phyloP scores from a whole-genome alignment of 148 eudicot genomes.

The Chenopodium suecicum region DNA sequence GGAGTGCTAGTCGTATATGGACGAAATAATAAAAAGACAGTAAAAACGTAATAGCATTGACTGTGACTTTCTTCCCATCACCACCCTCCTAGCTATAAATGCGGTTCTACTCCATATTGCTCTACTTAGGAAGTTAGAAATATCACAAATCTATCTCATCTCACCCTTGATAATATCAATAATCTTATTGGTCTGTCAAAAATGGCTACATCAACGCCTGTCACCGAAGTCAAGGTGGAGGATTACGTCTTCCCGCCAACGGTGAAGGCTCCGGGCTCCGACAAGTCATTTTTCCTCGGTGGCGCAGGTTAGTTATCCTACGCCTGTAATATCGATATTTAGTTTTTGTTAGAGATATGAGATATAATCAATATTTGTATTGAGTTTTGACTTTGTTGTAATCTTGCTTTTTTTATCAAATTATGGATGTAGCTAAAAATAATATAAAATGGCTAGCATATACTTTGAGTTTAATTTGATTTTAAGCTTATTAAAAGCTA shows the following conservation, averaged over 20 bases:
- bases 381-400: not conserved
- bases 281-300: conserved; percentile 57
- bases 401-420: no score
- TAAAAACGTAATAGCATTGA: not conserved
- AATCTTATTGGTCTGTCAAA: not conserved
- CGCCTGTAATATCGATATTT: not conserved
- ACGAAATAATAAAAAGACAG: no score
- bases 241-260: conserved; percentile 49
- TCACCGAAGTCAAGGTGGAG: conserved; percentile 46
- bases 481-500: no score
- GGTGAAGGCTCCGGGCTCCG: conserved; percentile 60
- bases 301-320: conserved; percentile 55
- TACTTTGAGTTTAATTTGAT: not conserved
- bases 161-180: not conserved
- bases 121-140: no score
- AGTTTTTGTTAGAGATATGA: not conserved
- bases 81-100: not conserved
- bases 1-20: not conserved
- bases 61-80: not conserved
- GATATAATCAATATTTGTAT: not conserved
- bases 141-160: not conserved
- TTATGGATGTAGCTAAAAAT: no score
- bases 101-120: not conserved
- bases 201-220: conserved; percentile 29
- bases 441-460: no score